Base-by-base conservation (phyloP, 257 asterid species). In the Primulina tabacum region DNA sequence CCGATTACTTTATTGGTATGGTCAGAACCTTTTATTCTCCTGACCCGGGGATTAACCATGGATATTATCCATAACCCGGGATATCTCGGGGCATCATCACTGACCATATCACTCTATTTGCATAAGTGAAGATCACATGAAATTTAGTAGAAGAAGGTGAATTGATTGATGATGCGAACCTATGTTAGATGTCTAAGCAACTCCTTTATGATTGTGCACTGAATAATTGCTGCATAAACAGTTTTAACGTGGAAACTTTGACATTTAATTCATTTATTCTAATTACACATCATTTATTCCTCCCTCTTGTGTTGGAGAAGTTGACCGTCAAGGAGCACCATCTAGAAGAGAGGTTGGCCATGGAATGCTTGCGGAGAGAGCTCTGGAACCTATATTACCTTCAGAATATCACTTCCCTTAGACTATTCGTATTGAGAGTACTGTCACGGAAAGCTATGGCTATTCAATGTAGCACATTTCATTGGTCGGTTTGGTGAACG, bases 321-420 rank as follows among this genome's bases (percentile, higher is more conserved):
- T 82, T 77, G 97, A 97, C 56, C 86, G 99, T 78, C 94, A 82
- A 62, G 99, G 99, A 76, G 99, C 97, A 52, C 99, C 99, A 58
- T 90, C 97, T 74, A 86, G 99, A 80, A 81, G 99, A 89, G 99
- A 93, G 83, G 83, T 93, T 82, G 99, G 99, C 73, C 99, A 93
- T 73, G 99, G 97, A 69, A 89, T 73, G 83, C 97, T 93, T 70
- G 96, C 99, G 52, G 97, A 93, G 86, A 93, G 99, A 83, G 92
- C 97, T 30, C 80, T 93, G 67, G 95, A 81, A 72, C 96, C 89
- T 64, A 80, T 93, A 83, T 79, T 90, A 77, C 99, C 99, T 59
- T 81, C 89, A 60, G 94, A 87, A 47, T 85, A 80, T 62, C 89
- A 88, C 69, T 90, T 93, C 68, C 99, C 99, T 66, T 93, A 93